These are phyloP conservation scores for Chloris gayana DNA, from an alignment of 176 grass and related monocot species.

Conservation along the genomic window DNA sequence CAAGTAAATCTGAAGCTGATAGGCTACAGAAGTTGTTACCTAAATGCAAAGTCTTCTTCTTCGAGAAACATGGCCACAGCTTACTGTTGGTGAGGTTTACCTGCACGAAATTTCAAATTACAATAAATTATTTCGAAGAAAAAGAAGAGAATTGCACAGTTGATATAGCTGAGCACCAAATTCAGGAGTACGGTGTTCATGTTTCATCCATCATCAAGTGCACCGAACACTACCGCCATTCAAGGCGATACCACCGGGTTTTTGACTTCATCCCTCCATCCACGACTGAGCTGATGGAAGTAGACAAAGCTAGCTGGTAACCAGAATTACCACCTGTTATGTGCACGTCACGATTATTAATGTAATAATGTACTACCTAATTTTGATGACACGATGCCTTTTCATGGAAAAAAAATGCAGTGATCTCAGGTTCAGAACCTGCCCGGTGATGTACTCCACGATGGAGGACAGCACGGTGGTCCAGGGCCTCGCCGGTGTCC, in stretches of 20 bases:
- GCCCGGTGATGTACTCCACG: conserved; percentile 71
- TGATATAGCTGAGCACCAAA: conserved; percentile 6
- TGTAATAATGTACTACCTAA: background rate
- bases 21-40: conserved; percentile 55
- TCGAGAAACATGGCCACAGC: conserved; percentile 67
- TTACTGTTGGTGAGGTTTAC: conserved; percentile 62
- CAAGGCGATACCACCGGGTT: conserved; percentile 47
- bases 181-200: conserved; percentile 70
- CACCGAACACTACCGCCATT: conserved; percentile 55
- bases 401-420: conserved; percentile 33
- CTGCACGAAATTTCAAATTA: background rate
- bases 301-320: conserved; percentile 58
- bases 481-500: conserved; percentile 51
- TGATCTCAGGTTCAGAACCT: conserved; percentile 44
- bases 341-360: background rate
- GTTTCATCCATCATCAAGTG: conserved; percentile 69
- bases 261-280: conserved; percentile 68
- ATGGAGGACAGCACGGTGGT: conserved; percentile 52
- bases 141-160: background rate
- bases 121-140: background rate
- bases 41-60: conserved; percentile 65
- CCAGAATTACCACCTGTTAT: background rate
- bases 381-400: background rate
- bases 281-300: conserved; percentile 46
- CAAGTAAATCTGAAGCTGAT: conserved; percentile 66